Evolutionary conservation across 495 filamentous ascomycete genomes (phyloP), one percentile per base, ranked within the genome.

Genomic region (Clohesyomyces aquaticus): DNA sequence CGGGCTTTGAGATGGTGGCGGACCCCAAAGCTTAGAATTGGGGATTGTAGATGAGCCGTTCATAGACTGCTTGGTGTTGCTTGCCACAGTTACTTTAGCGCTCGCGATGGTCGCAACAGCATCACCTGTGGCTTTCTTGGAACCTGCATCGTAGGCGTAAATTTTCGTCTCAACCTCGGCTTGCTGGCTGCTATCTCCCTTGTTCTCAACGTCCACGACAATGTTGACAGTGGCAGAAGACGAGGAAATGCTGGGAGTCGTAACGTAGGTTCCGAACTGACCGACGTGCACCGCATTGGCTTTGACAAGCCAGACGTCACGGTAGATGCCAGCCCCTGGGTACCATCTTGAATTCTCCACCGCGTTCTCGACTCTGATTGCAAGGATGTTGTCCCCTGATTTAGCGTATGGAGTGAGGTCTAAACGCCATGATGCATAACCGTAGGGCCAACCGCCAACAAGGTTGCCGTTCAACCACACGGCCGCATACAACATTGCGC

Each of bases 221-320:
- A 80, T 32, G 22, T 77, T 68, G 22, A 81, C 60, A 1, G 68
- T 75, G 0, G 80, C 79, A 3, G 75, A 76, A 9, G 67, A n/a
- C 3, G 72, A 59, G 8, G 78, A 77, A 9, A 81, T 72, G 4
- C 59, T 50, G 4, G 60, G 68, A 1, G 78, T 75, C 6, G 76
- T 78, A 50, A 81, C 73, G 57, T 73, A 76, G 0, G 80, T 80
- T 3, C 78, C 79, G 28, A 68, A 77, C 38, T 80, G 74, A 4
- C 56, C 69, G 1, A 82, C 74, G 61, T 82, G 79, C 1, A 68
- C 61, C 26, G 72, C 65, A 53, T 75, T 66, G 8, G 75, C 70
- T 53, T 77, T 81, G 32, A 73, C 68, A 12, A 82, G 73, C 80
- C 80, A 82, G 4, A 82, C 68, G 48, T 81, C 79, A 4, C 80